Evolutionary conservation across 163 green algal species (phyloP).

Genomic region (Scenedesmus sp.): DNA sequence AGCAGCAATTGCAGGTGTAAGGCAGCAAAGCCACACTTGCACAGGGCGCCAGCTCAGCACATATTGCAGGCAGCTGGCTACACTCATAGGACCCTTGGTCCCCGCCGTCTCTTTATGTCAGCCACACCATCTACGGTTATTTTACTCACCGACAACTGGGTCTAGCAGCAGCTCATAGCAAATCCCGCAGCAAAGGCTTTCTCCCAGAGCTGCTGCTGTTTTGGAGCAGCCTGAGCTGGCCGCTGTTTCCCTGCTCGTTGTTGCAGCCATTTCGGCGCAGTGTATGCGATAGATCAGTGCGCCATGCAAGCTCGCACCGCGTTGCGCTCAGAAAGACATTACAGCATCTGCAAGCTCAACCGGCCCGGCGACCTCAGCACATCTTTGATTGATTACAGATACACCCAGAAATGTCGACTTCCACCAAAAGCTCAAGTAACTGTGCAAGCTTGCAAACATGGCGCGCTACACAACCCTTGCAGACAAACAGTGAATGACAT

Average conservation of each 20-base stretch:
- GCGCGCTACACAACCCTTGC: background rate
- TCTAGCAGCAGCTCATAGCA: constrained; percentile 43
- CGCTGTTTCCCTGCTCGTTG: background rate
- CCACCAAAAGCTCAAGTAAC: too few species aligned
- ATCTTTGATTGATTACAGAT: background rate
- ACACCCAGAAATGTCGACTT: background rate
- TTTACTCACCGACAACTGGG: constrained; percentile 32
- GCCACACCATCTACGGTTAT: too few species aligned
- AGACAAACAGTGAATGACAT: background rate
- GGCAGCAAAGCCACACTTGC: background rate
- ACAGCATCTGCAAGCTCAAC: background rate
- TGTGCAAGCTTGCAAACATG: background rate
- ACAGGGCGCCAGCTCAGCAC: background rate
- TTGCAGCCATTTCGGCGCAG: background rate
- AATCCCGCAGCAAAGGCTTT: constrained; percentile 10
- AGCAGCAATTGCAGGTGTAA: background rate
- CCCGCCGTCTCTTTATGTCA: too few species aligned
- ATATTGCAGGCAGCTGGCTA: background rate
- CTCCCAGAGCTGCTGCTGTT: background rate
- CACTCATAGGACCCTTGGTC: too few species aligned
- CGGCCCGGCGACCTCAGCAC: background rate
- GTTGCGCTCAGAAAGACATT: background rate
- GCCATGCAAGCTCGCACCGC: background rate
- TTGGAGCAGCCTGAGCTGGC: background rate
- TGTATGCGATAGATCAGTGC: background rate